Evolutionary conservation across 2,329 filamentous ascomycete genomes (phyloP).

Genomic region (Xylariaceae sp.): DNA sequence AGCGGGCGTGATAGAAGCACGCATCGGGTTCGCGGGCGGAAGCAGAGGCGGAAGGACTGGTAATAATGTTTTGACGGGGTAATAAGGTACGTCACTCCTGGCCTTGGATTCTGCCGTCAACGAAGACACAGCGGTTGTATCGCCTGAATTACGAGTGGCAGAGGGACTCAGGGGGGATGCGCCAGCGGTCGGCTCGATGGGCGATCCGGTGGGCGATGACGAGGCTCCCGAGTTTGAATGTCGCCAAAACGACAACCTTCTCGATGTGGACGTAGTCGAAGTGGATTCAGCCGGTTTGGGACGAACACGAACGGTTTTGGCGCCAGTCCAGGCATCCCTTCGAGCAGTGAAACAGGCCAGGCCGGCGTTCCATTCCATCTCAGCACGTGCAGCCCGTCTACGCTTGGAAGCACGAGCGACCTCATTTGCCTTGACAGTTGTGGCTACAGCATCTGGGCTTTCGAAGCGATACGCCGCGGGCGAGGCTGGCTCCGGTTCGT

Average conservation of each 20-base stretch:
- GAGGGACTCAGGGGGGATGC: conserved; percentile 27
- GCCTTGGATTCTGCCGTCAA: conserved; percentile 38
- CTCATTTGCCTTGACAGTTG: conserved; percentile 37
- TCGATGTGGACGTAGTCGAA: conserved; percentile 39
- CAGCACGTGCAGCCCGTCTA: conserved; percentile 54
- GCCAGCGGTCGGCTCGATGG: conserved; percentile 22
- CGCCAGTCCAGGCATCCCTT: conserved; percentile 81
- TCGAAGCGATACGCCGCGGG: conserved; percentile 49
- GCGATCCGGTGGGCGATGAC: conserved; percentile 29
- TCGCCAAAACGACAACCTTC: conserved; percentile 47
- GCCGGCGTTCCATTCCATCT: conserved; percentile 74
- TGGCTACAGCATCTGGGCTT: conserved; percentile 43
- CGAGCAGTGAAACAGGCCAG: conserved; percentile 72
- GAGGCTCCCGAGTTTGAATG: conserved; percentile 41
- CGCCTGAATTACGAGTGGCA: conserved; percentile 30
- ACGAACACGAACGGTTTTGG: conserved; percentile 53
- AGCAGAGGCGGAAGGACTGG: conserved; percentile 70
- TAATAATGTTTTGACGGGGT: conserved; percentile 58
- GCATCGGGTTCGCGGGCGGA: conserved; percentile 68
- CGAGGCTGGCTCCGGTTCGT: conserved; percentile 40
- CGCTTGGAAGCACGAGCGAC: conserved; percentile 50
- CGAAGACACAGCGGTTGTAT: conserved; percentile 38
- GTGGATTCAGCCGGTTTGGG: conserved; percentile 35
- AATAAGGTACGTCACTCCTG: conserved; percentile 34
- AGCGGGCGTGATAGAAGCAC: conserved; percentile 66